Base-by-base conservation (phyloP, 2,329 filamentous ascomycete genomes). In the Trichoderma sp. region DNA sequence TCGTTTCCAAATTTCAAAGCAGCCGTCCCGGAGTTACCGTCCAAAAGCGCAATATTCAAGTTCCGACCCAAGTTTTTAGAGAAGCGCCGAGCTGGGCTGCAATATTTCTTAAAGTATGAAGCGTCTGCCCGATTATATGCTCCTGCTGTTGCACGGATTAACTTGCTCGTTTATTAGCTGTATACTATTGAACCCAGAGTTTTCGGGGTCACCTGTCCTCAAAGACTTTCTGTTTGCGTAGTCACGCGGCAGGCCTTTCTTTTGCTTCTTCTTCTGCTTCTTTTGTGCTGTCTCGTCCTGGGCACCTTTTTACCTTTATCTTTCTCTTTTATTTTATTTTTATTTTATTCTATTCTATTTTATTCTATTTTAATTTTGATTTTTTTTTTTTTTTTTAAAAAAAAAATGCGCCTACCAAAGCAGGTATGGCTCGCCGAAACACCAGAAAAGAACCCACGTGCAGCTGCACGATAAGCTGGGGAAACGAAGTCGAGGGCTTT, bases 61-160 rank as follows among this genome's bases (percentile, higher is more conserved):
- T 97, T 97, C 76, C 86, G 91, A 61, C 89, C 92, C 12, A 87
- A 86, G 61, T 98, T 99, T 77, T 84, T 99, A 19, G 94, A 97
- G 78, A 90, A 90, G 75, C 86, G 95, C 74, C 89, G 92, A 72
- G 85, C 88, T 50, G 94, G 94, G 6, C 82, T 99, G 68, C 90
- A 92, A 76, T 97, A 98, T 77, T 99, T 98, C 77, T 82, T 99
- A 65, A 97, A 97, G 93, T 97, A 81, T 69, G 91, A 83, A 57
- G n/a, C 9, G 19, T 25, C 22, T 25, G 10, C 61, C 15, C 13
- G 25, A 12, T 19, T 58, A 10, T 19, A 17, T 22, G 12, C n/a
- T 45, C 5, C 1, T 65, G 19, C 32, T 37, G 15, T 35, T 48
- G 8, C 54, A 17, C 13, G 17, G 17, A 25, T 48, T 68, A n/a